phyloP scores from a whole-genome alignment of 805 yeast genomes.

The Grigorovia humatica region DNA sequence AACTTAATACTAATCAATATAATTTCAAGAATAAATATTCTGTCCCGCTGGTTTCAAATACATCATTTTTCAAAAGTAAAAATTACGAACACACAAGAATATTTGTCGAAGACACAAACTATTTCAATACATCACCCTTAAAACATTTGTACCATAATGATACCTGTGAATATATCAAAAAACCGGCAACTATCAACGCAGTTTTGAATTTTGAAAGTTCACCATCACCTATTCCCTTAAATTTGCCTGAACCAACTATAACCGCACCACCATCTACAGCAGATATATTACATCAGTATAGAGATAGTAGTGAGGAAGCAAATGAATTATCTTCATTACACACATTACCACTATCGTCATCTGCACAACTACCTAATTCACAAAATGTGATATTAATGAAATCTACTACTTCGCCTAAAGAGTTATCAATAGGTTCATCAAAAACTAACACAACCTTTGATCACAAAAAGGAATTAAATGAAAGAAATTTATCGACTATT shows the following conservation, averaged over 20 bases:
- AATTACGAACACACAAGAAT: conserved; percentile 13
- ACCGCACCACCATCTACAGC: not conserved
- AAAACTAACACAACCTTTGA: not conserved
- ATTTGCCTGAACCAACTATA: conserved; percentile 1
- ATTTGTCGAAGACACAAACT: conserved; percentile 27
- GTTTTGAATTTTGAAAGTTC: conserved; percentile 3
- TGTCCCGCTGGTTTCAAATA: not conserved
- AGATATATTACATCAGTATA: not conserved
- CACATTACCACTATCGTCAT: not conserved
- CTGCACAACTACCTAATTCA: not conserved
- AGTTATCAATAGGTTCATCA: not conserved
- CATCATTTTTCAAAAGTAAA: not conserved
- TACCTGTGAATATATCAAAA: conserved; percentile 3
- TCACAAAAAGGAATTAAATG: not conserved
- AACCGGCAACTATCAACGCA: conserved; percentile 5
- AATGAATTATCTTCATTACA: not conserved
- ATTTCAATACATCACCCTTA: conserved; percentile 27
- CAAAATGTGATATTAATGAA: not conserved
- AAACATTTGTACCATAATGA: conserved; percentile 24
- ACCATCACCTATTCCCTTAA: not conserved
- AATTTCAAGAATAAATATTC: not conserved
- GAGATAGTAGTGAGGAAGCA: not conserved
- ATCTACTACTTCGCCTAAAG: not conserved
- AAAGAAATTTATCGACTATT: conserved; percentile 4
- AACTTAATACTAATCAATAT: not conserved